Evolutionary conservation across 129 eudicot genomes (phyloP).

Genomic region (Oenanthe sinensis): DNA sequence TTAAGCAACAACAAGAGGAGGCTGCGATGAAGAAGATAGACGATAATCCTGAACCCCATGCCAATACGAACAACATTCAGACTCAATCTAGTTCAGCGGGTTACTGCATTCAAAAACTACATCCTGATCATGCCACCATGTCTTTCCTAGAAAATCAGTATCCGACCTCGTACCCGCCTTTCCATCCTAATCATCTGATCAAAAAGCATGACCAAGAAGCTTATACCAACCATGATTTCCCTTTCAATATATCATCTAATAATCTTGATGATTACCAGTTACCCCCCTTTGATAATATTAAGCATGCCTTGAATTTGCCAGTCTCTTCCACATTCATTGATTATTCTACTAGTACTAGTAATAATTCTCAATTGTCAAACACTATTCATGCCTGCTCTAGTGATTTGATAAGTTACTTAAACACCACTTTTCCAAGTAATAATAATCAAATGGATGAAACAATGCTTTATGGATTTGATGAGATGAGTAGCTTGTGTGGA

Average conservation of each 20-base stretch:
- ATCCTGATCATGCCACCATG: background rate
- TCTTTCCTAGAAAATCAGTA: conserved; percentile 11
- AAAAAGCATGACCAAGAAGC: background rate
- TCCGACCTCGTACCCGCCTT: conserved; percentile 14
- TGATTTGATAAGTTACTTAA: background rate
- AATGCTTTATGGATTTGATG: background rate
- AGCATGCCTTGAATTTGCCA: conserved; percentile 5
- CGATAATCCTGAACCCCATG: background rate
- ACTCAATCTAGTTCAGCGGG: background rate
- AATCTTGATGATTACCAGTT: background rate
- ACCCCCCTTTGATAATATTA: background rate
- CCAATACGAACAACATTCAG: background rate
- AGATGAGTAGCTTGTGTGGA: background rate
- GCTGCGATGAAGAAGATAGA: background rate
- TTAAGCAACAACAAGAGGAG: background rate
- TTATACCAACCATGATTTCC: background rate
- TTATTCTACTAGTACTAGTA: background rate
- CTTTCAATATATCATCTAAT: background rate
- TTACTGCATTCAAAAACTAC: conserved; percentile 29
- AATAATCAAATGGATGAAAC: background rate
- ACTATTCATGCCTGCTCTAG: background rate
- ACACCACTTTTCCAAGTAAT: background rate
- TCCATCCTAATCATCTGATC: background rate
- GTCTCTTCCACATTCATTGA: background rate
- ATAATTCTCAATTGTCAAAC: conserved; percentile 9